A percentile compares a stretch with the other conserved stretches of the same genome.
Evolutionary conservation across 306 rosid species (phyloP).

Genomic region (Morella rubra): DNA sequence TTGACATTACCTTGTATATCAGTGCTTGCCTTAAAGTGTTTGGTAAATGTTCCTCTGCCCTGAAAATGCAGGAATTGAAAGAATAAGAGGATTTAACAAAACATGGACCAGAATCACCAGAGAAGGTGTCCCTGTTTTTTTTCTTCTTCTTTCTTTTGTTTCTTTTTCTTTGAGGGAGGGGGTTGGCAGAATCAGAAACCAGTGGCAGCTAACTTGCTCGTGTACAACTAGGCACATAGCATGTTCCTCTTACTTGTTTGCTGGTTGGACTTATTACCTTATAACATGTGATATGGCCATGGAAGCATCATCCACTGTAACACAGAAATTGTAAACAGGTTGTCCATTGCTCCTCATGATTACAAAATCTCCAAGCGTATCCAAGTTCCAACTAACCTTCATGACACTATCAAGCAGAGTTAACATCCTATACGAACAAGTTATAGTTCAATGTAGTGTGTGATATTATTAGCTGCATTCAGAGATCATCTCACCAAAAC

Average conservation of each 20-base stretch:
- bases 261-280: conserved; percentile 50
- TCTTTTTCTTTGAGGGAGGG: no score
- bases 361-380: conserved; percentile 96
- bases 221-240: neutral
- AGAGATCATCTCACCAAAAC: neutral
- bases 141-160: no score
- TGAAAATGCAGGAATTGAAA: conserved; percentile 34
- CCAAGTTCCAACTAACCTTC: conserved; percentile 99
- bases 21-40: conserved; percentile 86
- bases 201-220: neutral
- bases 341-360: conserved; percentile 98
- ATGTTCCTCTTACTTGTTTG: conserved; percentile 5
- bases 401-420: conserved; percentile 72
- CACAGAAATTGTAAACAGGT: conserved; percentile 96
- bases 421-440: conserved; percentile 34
- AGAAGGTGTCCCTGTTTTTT: neutral
- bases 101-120: neutral
- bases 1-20: conserved; percentile 64
- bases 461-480: neutral
- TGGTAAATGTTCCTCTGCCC: conserved; percentile 92
- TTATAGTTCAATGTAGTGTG: conserved; percentile 6
- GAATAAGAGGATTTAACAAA: conserved; percentile 6
- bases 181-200: neutral
- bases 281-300: conserved; percentile 98
- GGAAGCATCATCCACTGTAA: conserved; percentile 97